Conservation (phyloP, 2,329 filamentous ascomycete species). For the Aureobasidium lini region DNA sequence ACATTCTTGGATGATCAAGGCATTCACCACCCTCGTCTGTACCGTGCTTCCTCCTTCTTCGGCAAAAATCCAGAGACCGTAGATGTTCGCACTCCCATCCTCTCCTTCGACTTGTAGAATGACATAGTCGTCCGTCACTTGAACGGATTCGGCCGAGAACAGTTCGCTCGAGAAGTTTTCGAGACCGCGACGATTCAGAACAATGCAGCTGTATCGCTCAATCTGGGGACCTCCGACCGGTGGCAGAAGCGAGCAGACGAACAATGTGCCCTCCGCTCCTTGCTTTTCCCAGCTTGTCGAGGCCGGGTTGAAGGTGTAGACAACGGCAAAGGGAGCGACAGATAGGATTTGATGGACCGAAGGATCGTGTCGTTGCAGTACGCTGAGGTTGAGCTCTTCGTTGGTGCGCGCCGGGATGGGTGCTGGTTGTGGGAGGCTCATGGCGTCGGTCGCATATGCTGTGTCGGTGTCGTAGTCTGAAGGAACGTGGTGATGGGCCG, state of each 20-base stretch:
- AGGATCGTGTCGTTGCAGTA: slow-evolving; percentile 74
- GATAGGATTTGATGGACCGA: slow-evolving; percentile 65
- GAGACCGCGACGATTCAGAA: slow-evolving; percentile 41
- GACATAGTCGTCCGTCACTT: slow-evolving; percentile 50
- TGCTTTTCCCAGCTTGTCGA: slow-evolving; percentile 73
- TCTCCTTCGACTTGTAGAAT: slow-evolving; percentile 46
- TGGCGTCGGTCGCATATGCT: slow-evolving; percentile 27
- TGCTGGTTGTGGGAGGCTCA: slow-evolving; percentile 16
- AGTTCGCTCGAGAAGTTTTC: slow-evolving; percentile 42
- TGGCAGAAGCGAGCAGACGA: slow-evolving; percentile 60
- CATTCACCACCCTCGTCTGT: slow-evolving; percentile 42
- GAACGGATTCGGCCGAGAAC: slow-evolving; percentile 35
- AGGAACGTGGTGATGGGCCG: slow-evolving; percentile 4
- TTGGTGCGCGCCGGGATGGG: slow-evolving; percentile 56
- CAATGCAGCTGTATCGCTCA: slow-evolving; percentile 38
- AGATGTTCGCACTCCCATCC: slow-evolving; percentile 36
- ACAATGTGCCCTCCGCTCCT: slow-evolving; percentile 79
- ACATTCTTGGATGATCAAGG: slow-evolving; percentile 48
- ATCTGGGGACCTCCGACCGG: slow-evolving; percentile 26
- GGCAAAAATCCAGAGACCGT: slow-evolving; percentile 59
- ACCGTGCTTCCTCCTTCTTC: slow-evolving; percentile 50
- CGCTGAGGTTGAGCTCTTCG: slow-evolving; percentile 78
- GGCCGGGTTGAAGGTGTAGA: slow-evolving; percentile 68
- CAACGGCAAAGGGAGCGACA: slow-evolving; percentile 75
- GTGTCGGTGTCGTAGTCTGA: slow-evolving; percentile 49